Percentiles rank a stretch among this genome's conserved stretches.
Conservation (phyloP, 768 basidiomycete species). For the Galerina marginata region DNA sequence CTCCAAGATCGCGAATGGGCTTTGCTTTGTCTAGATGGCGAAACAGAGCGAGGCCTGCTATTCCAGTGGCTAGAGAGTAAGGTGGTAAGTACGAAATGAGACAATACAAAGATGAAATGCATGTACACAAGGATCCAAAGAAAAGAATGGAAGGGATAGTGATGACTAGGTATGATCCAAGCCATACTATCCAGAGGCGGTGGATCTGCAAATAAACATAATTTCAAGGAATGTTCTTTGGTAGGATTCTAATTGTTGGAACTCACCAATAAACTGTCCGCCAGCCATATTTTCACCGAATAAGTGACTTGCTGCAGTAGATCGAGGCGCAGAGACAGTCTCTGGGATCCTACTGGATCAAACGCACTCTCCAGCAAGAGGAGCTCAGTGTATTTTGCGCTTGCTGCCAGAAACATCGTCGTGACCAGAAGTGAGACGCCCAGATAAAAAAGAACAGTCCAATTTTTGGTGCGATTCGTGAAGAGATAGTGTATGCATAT, state of each 20-base stretch:
- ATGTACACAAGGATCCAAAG: constrained; percentile 2
- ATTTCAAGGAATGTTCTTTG: background rate
- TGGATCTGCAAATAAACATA: background rate
- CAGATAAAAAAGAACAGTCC: constrained; percentile 5
- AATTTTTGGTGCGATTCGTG: constrained; percentile 5
- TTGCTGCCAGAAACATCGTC: constrained; percentile 9
- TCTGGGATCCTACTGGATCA: background rate
- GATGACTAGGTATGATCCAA: constrained; percentile 3
- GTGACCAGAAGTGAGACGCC: constrained; percentile 3
- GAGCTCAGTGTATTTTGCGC: constrained; percentile 7
- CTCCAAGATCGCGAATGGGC: constrained; percentile 6
- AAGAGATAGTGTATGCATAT: constrained; percentile 18
- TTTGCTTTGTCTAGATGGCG: background rate
- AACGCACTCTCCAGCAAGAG: constrained; percentile 4
- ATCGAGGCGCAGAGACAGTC: constrained; percentile 6
- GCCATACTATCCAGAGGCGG: constrained; percentile 11
- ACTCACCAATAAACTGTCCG: constrained; percentile 11
- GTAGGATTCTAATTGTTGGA: background rate
- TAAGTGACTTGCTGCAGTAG: constrained; percentile 11
- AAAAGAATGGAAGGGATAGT: constrained; percentile 5
- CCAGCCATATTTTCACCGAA: constrained; percentile 17
- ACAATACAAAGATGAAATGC: background rate
- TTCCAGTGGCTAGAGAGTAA: background rate
- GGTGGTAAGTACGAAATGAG: background rate
- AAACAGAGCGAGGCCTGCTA: constrained; percentile 9